These are phyloP conservation scores for Paramecium sexaurelia DNA, from an alignment of 73 alveolate genomes.

Conservation along the genomic window DNA sequence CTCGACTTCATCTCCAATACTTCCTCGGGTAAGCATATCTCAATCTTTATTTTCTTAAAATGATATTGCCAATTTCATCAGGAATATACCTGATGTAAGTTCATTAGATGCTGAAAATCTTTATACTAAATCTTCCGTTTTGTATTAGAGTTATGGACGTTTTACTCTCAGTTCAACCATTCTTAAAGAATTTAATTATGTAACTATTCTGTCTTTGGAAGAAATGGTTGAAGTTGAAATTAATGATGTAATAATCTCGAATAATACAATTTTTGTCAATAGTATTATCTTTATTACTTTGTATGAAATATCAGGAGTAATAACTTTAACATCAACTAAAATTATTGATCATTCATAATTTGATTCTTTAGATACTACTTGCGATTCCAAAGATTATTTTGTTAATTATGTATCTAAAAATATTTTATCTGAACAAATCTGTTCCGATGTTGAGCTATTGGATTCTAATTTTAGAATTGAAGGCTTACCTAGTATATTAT, in stretches of 20 bases:
- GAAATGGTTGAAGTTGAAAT: background rate
- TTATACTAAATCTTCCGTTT: background rate
- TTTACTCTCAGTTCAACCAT: background rate
- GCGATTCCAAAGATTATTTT: background rate
- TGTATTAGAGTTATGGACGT: background rate
- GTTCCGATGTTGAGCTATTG: background rate
- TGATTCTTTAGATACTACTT: background rate
- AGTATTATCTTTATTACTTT: background rate
- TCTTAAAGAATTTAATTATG: background rate
- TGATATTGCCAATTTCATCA: background rate
- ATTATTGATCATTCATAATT: background rate
- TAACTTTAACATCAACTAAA: background rate
- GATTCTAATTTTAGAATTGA: background rate
- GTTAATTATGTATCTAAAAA: background rate
- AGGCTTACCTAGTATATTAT: background rate
- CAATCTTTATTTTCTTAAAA: background rate
- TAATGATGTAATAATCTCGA: background rate
- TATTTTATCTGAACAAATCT: background rate
- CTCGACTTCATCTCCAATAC: conserved; percentile 13
- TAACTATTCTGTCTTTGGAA: background rate
- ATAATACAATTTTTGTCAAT: background rate
- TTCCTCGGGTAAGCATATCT: background rate
- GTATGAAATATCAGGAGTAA: background rate
- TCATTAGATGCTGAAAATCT: background rate
- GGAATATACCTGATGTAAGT: background rate